Conservation (phyloP, 2,329 filamentous ascomycete genomes). For the Tolypocladium ovalisporum region DNA sequence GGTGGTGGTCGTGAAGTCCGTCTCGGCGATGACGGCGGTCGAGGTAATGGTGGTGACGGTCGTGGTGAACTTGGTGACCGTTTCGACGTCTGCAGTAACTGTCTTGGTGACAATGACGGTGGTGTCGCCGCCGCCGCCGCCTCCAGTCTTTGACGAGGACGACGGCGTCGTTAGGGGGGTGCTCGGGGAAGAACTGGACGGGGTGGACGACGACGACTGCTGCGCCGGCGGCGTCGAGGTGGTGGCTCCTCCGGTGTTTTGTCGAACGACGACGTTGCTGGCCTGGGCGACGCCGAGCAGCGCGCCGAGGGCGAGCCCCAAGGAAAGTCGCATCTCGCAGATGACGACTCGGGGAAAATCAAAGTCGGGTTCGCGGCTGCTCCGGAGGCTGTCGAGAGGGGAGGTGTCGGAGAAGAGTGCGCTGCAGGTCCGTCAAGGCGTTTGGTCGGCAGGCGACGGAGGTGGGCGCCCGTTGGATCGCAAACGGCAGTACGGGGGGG, state of each 20-base stretch:
- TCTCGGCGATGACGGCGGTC: slow-evolving; percentile 23
- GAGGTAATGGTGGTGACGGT: slow-evolving; percentile 16
- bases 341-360: not conserved
- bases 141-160: not conserved
- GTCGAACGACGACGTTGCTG: slow-evolving; percentile 5
- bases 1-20: slow-evolving; percentile 23
- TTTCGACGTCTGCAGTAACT: slow-evolving; percentile 14
- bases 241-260: not conserved
- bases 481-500: not conserved
- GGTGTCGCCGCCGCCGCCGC: slow-evolving; percentile 2
- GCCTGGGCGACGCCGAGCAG: slow-evolving; percentile 9
- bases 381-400: not conserved
- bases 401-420: not conserved
- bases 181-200: not conserved
- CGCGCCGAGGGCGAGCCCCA: slow-evolving; percentile 11
- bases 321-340: slow-evolving; percentile 10
- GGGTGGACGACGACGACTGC: not conserved
- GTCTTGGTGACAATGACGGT: slow-evolving; percentile 20
- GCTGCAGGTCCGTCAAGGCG: not conserved
- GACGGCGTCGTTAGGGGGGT: not conserved
- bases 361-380: not conserved
- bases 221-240: not conserved
- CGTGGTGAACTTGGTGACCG: slow-evolving; percentile 18
- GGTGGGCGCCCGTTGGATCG: not conserved
- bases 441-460: not conserved